These are phyloP conservation scores for Linum lewisii DNA, from an alignment of 345 rosid species.

Conservation along the genomic window DNA sequence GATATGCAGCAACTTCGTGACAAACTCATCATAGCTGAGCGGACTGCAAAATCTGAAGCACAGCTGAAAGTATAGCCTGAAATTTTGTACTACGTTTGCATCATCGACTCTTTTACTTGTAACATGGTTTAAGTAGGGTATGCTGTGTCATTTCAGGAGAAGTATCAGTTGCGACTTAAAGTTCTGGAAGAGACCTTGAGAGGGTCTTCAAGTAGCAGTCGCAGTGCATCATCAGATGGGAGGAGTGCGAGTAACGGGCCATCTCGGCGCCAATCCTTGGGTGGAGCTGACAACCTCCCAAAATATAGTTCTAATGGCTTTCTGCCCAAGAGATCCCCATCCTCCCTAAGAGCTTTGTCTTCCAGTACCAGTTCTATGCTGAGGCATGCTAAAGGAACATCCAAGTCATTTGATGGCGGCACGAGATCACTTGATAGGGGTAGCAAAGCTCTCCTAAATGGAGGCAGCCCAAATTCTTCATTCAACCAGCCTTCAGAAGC, in stretches of 20 bases:
- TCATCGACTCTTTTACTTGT: not conserved
- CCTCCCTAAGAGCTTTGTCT: constrained; percentile 13
- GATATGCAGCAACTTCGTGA: constrained; percentile 47
- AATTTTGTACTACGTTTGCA: not conserved
- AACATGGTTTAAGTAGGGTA: not conserved
- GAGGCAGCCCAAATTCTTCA: constrained; percentile 11
- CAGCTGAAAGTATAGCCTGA: constrained; percentile 29
- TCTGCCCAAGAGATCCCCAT: constrained; percentile 18
- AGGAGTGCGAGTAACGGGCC: constrained; percentile 19
- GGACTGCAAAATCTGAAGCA: constrained; percentile 42
- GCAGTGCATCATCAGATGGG: constrained; percentile 29
- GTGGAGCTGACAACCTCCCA: constrained; percentile 25
- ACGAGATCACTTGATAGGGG: constrained; percentile 20
- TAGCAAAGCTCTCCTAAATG: constrained; percentile 15
- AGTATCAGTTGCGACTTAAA: constrained; percentile 65
- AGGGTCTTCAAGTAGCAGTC: constrained; percentile 50
- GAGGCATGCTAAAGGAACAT: constrained; percentile 21
- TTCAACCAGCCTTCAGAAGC: constrained; percentile 3
- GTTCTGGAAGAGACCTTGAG: constrained; percentile 85
- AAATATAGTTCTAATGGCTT: constrained; percentile 24
- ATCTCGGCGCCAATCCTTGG: constrained; percentile 31
- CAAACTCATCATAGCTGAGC: constrained; percentile 34
- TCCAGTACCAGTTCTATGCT: constrained; percentile 26
- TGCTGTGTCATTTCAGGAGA: constrained; percentile 25
- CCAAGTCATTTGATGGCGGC: constrained; percentile 31